Percentiles rank a stretch among this genome's conserved stretches.
Evolutionary conservation across 2,329 filamentous ascomycete species (phyloP).

Genomic region (Pseudogymnoascus sp.): DNA sequence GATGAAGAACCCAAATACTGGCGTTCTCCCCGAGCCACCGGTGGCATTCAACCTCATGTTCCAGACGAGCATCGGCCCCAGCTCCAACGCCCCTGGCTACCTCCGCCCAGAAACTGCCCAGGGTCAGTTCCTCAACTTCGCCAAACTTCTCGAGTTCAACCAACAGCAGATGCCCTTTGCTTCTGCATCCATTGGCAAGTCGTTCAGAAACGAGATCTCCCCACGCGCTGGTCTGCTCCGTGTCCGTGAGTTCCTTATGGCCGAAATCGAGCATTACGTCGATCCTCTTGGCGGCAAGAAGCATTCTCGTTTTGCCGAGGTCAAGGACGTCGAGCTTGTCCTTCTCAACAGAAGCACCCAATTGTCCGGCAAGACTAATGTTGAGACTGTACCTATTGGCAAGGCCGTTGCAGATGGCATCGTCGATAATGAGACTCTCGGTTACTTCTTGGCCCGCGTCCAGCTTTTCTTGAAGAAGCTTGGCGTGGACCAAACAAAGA

Average conservation of each 20-base stretch:
- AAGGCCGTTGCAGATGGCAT: slow-evolving; percentile 74
- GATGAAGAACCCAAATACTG: slow-evolving; percentile 78
- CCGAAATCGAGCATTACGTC: slow-evolving; percentile 97
- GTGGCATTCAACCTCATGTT: slow-evolving; percentile 99
- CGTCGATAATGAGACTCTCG: slow-evolving; percentile 95
- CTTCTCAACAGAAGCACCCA: slow-evolving; percentile 82
- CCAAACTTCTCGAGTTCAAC: slow-evolving; percentile 94
- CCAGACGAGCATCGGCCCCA: slow-evolving; percentile 87
- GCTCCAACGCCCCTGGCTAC: slow-evolving; percentile 76
- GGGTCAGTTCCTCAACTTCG: slow-evolving; percentile 96
- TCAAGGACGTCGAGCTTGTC: slow-evolving; percentile 73
- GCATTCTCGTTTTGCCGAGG: slow-evolving; percentile 77
- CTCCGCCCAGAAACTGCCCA: slow-evolving; percentile 92
- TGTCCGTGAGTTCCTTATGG: slow-evolving; percentile 97
- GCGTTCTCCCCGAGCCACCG: slow-evolving; percentile 66
- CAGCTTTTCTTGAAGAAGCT: slow-evolving; percentile 83
- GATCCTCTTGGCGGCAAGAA: slow-evolving; percentile 93
- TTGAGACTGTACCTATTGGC: slow-evolving; percentile 68
- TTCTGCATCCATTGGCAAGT: slow-evolving; percentile 94
- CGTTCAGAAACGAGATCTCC: slow-evolving; percentile 96
- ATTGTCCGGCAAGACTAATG: slow-evolving; percentile 72
- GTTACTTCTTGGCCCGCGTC: slow-evolving; percentile 94
- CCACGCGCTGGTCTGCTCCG: slow-evolving; percentile 83
- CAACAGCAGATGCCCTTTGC: slow-evolving; percentile 93
- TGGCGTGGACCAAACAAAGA: slow-evolving; percentile 77